Conservation (phyloP, 495 filamentous ascomycete species). For the Niebla homalea region DNA sequence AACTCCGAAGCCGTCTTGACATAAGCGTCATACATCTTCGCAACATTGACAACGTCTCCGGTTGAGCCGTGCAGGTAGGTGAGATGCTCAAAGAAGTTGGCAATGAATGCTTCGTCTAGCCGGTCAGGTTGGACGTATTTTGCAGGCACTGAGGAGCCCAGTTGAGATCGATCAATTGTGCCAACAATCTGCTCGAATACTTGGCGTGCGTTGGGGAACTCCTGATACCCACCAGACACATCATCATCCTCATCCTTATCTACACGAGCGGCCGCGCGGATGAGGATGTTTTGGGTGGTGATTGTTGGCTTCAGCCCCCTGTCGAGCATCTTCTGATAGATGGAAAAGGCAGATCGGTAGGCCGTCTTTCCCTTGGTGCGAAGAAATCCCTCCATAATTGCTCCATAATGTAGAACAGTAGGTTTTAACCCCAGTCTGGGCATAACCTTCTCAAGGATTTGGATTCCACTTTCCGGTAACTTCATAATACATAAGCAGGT, state of each 20-base stretch:
- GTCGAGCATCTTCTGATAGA: constrained; percentile 39
- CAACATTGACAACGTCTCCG: constrained; percentile 38
- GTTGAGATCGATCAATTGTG: constrained; percentile 20
- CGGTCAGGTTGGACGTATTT: constrained; percentile 13
- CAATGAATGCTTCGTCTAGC: constrained; percentile 25
- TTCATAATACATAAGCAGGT: constrained; percentile 46
- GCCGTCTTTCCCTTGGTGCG: constrained; percentile 23
- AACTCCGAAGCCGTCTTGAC: constrained; percentile 22
- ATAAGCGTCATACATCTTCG: constrained; percentile 45
- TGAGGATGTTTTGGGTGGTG: constrained; percentile 33
- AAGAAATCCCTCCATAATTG: constrained; percentile 56
- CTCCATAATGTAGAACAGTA: constrained; percentile 59
- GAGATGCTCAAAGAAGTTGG: constrained; percentile 43
- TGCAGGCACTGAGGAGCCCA: constrained; percentile 19
- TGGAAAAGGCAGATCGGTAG: constrained; percentile 35
- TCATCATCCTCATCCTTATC: constrained; percentile 21
- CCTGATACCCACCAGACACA: constrained; percentile 10
- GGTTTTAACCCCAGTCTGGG: constrained; percentile 42
- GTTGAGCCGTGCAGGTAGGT: constrained; percentile 48
- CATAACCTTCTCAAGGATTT: constrained; percentile 49
- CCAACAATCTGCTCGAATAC: constrained; percentile 21
- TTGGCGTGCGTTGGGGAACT: constrained; percentile 12
- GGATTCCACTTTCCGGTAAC: constrained; percentile 50
- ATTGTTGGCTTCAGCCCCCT: constrained; percentile 30
- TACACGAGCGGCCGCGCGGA: constrained; percentile 26